Evolutionary conservation across 169 alveolate species (phyloP), one percentile per base, ranked within the genome.

Genomic region (Eimeria nieschulzi): DNA sequence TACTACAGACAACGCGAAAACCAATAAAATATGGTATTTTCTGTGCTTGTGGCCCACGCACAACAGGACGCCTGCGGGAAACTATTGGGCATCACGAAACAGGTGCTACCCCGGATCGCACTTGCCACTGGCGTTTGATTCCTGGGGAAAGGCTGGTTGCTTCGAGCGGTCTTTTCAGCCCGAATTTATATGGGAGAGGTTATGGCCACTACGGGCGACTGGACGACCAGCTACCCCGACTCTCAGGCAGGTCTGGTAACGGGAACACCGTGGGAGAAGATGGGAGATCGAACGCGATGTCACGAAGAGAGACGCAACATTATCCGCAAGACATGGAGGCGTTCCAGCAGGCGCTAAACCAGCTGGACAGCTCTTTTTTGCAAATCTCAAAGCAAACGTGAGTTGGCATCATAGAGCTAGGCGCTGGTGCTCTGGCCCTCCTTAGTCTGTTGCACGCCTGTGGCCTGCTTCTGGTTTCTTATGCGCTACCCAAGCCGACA

Each of bases 341-440:
- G 19, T 79, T 79, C 46, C 71, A 79, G 39, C 59, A 79, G 72
- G 87, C 87, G 59, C 64, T 79, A 72, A 21, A 72, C 73, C 72
- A n/a, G 39, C 70, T 79, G 26, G 87, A 79, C 55, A 9, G 54
- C 54, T 23, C 46, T 23, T 79, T 79, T 56, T 23, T 79, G 87
- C 53, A 79, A 26, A n/a, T 79, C 54, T 72, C 87, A n/a, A 79
- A 79, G 73, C 73, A 79, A 39, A 79, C 87, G 87, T 79, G 56
- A 79, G 87, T 79, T 26, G n/a, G 53, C 23, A 72, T 54, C 61
- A 39, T 54, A 0, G 46, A 33, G 46, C 46, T 33, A 33, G 46
- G 46, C 46, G 46, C 46, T 33, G 46, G 46, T 59, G 5, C 68
- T 15, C 23, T 59, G 68, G 23, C 68, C 68, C 68, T 59, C 68